Conservation (phyloP, 1,139 yeast genomes). For the Pichia sp. region DNA sequence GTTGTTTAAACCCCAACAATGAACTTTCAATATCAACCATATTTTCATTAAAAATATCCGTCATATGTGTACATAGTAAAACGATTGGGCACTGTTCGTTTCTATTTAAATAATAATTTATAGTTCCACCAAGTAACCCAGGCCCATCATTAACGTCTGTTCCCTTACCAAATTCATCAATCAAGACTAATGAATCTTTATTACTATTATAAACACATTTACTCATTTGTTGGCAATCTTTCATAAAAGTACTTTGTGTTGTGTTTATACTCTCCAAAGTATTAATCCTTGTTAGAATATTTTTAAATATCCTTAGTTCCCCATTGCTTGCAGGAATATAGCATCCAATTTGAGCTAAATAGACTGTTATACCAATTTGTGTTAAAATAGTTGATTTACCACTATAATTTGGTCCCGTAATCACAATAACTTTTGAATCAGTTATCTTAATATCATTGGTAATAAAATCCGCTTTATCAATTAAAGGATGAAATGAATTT, state of each 20-base stretch:
- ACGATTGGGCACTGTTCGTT: constrained; percentile 28
- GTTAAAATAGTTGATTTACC: constrained; percentile 44
- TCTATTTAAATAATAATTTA: constrained; percentile 25
- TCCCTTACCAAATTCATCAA: constrained; percentile 51
- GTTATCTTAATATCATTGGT: constrained; percentile 21
- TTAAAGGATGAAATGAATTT: constrained; percentile 35
- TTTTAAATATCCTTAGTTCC: constrained; percentile 39
- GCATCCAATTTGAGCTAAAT: constrained; percentile 43
- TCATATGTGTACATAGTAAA: constrained; percentile 40
- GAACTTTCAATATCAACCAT: constrained; percentile 13
- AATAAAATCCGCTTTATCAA: constrained; percentile 31
- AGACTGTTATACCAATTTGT: constrained; percentile 39
- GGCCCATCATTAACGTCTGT: constrained; percentile 43
- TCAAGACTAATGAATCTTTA: constrained; percentile 33
- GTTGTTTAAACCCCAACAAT: constrained; percentile 10
- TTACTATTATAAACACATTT: constrained; percentile 24
- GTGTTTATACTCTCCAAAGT: constrained; percentile 39
- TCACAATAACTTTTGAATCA: constrained; percentile 34
- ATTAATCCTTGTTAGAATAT: constrained; percentile 26
- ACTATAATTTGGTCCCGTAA: constrained; percentile 49
- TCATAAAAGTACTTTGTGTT: constrained; percentile 40
- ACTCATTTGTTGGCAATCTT: constrained; percentile 41
- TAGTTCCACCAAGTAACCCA: constrained; percentile 36
- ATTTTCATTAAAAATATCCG: constrained; percentile 32
- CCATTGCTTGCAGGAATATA: constrained; percentile 42